phyloP scores from a whole-genome alignment of 192 early-diverging fungal species.

The Haplosporangium gracile region DNA sequence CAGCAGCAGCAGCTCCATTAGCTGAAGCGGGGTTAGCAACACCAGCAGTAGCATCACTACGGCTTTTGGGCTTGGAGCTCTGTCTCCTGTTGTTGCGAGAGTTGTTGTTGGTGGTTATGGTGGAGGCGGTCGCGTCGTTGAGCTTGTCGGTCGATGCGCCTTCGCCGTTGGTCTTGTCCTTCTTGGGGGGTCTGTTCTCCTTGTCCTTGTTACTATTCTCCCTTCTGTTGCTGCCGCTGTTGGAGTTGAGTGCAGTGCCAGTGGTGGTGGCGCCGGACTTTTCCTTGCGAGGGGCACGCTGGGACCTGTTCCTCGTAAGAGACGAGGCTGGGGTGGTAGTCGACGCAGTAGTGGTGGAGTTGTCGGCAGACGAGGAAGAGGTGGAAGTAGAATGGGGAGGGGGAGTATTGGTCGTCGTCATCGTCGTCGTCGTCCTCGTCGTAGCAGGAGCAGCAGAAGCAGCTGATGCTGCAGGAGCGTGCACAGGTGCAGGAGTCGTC shows the following conservation, averaged over 20 bases:
- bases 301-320: slow-evolving; percentile 8
- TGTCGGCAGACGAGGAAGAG: neutral
- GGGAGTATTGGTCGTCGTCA: neutral
- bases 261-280: neutral
- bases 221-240: neutral
- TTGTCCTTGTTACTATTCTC: slow-evolving; percentile 5
- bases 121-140: neutral
- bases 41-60: neutral
- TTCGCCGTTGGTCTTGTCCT: slow-evolving; percentile 11
- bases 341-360: neutral
- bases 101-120: neutral
- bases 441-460: no score
- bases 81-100: slow-evolving; percentile 29
- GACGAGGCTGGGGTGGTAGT: neutral
- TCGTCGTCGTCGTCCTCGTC: neutral
- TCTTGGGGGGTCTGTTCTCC: slow-evolving; percentile 12
- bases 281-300: slow-evolving; percentile 20
- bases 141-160: neutral
- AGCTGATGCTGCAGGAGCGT: slow-evolving; percentile 6
- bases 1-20: slow-evolving; percentile 4
- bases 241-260: neutral
- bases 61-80: slow-evolving; percentile 12
- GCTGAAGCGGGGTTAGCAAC: neutral
- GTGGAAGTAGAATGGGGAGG: neutral
- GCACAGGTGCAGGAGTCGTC: slow-evolving; percentile 9